Base-by-base conservation (phyloP, 352 stramenopile species). In the Globisporangium irregulare region DNA sequence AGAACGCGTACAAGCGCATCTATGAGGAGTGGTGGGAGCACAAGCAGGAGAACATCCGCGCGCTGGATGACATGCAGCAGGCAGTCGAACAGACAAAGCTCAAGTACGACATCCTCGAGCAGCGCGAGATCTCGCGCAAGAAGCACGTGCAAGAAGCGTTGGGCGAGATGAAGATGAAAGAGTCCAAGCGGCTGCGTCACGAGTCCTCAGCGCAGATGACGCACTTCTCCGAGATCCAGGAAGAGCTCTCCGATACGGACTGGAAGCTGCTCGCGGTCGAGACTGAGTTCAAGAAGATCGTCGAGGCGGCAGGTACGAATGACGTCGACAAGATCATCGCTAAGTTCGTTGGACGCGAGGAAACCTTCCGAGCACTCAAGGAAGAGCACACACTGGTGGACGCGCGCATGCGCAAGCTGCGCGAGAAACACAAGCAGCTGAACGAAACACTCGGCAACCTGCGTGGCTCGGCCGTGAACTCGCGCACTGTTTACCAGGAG, bases 261-360 rank as follows among this genome's bases (percentile, higher is more conserved):
- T 72, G 79, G 41, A 91, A 87, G 62, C 64, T 94, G 46, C 73
- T 91, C 14, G 74, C 74, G 2, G 79, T 94, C 2, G 86, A 93
- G 59, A 76, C 79, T 4, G 84, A 93, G 64, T 75, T 91, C 68
- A 91, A 90, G 66, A 84, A 90, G 60, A 86, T 92, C 43, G 73
- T 91, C 36, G 86, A 92, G 62, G 86, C 86, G 18, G 86, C 86
- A 0, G 86, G 86, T 3, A 94, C 82, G 18, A 92, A 82, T 58
- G 84, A 94, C 27, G 84, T 92, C 8, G 82, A 94, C 66, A 91
- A 92, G 68, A 94, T 94, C 70, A 92, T 94, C 57, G 34, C 71
- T 65, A 94, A 94, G 62, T 92, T 86, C 41, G 51, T 91, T 25
- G 77, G 77, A 1, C 82, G 86, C 1, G 86, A 94, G 6, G 84